Percentiles rank a stretch among this genome's conserved stretches.
phyloP scores from a whole-genome alignment of 2,329 filamentous ascomycete species.

The Incumbomyces lentus region DNA sequence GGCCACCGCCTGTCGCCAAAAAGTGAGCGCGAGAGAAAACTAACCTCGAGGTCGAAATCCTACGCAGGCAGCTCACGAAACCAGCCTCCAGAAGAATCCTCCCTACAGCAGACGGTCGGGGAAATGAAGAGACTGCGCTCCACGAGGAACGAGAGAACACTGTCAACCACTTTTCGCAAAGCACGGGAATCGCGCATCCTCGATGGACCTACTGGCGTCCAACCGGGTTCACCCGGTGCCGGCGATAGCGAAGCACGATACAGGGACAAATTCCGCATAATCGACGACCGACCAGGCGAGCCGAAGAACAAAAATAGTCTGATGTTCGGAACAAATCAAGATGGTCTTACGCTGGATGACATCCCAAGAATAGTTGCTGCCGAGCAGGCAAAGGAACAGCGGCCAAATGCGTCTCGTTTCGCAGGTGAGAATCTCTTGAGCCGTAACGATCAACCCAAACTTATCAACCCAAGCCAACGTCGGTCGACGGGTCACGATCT shows the following conservation, averaged over 20 bases:
- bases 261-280: slow-evolving; percentile 53
- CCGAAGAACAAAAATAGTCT: slow-evolving; percentile 63
- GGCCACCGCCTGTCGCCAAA: slow-evolving; percentile 46
- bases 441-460: slow-evolving; percentile 44
- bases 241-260: slow-evolving; percentile 41
- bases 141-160: slow-evolving; percentile 83
- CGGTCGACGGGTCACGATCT: slow-evolving; percentile 46
- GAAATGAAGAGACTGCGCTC: slow-evolving; percentile 87
- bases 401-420: slow-evolving; percentile 68
- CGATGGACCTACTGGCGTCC: slow-evolving; percentile 67
- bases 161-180: slow-evolving; percentile 86
- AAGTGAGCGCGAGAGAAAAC: slow-evolving; percentile 43
- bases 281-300: slow-evolving; percentile 64
- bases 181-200: slow-evolving; percentile 86
- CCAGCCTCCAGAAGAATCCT: slow-evolving; percentile 55
- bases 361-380: slow-evolving; percentile 93
- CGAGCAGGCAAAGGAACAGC: slow-evolving; percentile 85
- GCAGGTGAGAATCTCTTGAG: slow-evolving; percentile 59
- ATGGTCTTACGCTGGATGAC: slow-evolving; percentile 87
- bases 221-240: slow-evolving; percentile 62
- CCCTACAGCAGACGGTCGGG: slow-evolving; percentile 90
- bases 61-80: slow-evolving; percentile 55
- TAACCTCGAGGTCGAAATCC: slow-evolving; percentile 64
- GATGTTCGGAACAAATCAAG: slow-evolving; percentile 71
- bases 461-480: slow-evolving; percentile 60